Percentiles rank a stretch among this genome's conserved stretches.
Conservation (phyloP, 495 filamentous ascomycete species). For the Aspergillus leporis region DNA sequence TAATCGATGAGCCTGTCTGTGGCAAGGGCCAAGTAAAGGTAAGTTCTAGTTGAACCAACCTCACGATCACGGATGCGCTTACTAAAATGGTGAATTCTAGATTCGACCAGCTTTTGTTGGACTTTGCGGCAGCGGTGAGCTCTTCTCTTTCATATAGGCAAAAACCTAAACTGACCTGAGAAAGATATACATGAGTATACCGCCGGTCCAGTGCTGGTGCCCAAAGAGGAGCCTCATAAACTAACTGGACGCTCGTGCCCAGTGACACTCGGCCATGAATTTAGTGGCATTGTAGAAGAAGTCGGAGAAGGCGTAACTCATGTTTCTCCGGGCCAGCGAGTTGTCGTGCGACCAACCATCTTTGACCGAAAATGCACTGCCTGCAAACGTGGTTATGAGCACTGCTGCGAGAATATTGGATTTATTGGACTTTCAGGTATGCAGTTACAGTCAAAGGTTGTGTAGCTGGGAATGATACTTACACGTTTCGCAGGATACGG, state of each 20-base stretch:
- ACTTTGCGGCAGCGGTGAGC: constrained; percentile 55
- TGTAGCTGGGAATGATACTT: neutral
- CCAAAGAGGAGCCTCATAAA: constrained; percentile 46
- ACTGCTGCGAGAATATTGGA: constrained; percentile 60
- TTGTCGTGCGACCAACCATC: constrained; percentile 60
- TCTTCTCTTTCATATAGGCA: neutral
- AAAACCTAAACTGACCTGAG: neutral
- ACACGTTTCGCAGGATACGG: constrained; percentile 22
- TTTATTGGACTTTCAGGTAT: constrained; percentile 60
- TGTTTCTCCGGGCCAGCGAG: constrained; percentile 53
- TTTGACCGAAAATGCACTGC: constrained; percentile 57
- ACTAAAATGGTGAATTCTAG: constrained; percentile 18
- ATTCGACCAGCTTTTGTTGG: constrained; percentile 57
- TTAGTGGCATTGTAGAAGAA: constrained; percentile 58
- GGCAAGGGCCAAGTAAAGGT: constrained; percentile 44
- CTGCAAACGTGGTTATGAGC: constrained; percentile 52
- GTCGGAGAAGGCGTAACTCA: constrained; percentile 53
- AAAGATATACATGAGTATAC: constrained; percentile 5
- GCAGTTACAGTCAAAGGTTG: neutral
- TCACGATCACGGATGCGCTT: neutral
- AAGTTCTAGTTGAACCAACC: neutral
- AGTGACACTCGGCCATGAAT: constrained; percentile 61
- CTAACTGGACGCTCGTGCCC: constrained; percentile 57
- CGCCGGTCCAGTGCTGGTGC: constrained; percentile 54
- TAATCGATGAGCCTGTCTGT: constrained; percentile 39